phyloP scores from a whole-genome alignment of 768 basidiomycete genomes.

The Coprinopsis sp. region DNA sequence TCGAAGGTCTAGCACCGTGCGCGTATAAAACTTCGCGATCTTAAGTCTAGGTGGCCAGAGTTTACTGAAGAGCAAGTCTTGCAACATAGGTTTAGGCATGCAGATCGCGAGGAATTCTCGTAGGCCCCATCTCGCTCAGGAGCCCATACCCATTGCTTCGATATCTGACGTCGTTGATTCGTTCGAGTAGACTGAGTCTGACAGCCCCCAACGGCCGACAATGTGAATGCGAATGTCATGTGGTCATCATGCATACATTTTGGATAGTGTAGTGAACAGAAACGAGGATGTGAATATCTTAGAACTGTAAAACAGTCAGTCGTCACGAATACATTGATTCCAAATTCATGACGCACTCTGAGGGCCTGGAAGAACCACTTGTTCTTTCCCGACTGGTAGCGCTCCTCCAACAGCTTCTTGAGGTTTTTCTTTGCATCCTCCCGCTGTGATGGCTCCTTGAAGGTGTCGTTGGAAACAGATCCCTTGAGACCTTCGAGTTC shows the following conservation, averaged over 20 bases:
- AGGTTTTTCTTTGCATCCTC: slow-evolving; percentile 93
- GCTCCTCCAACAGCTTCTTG: slow-evolving; percentile 95
- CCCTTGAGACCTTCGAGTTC: slow-evolving; percentile 96
- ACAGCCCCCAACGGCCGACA: neutral
- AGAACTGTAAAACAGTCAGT: slow-evolving; percentile 7
- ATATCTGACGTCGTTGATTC: too few species aligned
- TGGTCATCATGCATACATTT: slow-evolving; percentile 13
- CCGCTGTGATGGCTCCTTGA: slow-evolving; percentile 96
- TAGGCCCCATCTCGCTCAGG: too few species aligned
- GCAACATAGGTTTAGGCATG: too few species aligned
- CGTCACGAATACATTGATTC: neutral
- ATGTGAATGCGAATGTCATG: slow-evolving; percentile 4
- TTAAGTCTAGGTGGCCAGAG: too few species aligned
- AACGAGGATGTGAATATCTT: neutral
- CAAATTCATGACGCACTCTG: slow-evolving; percentile 46
- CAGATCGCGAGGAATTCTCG: too few species aligned
- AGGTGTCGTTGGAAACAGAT: slow-evolving; percentile 76
- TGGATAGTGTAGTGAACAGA: neutral
- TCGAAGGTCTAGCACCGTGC: too few species aligned
- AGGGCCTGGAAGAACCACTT: slow-evolving; percentile 94
- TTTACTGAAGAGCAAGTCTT: too few species aligned
- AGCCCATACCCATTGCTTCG: too few species aligned
- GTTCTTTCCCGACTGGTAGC: slow-evolving; percentile 93
- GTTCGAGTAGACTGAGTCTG: neutral
- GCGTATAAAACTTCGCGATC: too few species aligned